Percentiles rank a stretch among this genome's conserved stretches.
These are phyloP conservation scores for Elsinoe australis DNA, from an alignment of 2,329 filamentous ascomycete species.

Conservation along the genomic window DNA sequence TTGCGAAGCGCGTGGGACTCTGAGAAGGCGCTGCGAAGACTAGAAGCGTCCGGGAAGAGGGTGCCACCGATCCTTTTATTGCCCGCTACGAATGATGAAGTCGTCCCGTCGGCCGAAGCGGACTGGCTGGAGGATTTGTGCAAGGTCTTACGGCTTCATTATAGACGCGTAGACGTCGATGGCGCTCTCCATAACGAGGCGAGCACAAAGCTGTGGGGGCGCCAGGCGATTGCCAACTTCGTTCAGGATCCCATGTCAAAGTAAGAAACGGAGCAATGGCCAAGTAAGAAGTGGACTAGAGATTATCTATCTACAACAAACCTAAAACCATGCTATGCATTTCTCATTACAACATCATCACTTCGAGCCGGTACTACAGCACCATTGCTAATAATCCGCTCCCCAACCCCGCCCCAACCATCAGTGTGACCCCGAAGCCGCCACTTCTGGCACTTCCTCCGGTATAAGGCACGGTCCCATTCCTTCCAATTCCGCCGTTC, in stretches of 20 bases:
- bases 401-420: not conserved
- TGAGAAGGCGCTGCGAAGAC: slow-evolving; percentile 33
- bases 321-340: too few relatives aligned
- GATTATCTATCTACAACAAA: too few relatives aligned
- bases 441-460: not conserved
- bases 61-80: slow-evolving; percentile 43
- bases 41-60: slow-evolving; percentile 26
- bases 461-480: slow-evolving; percentile 6
- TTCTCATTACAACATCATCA: not conserved
- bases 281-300: too few relatives aligned
- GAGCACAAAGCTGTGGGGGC: slow-evolving; percentile 37
- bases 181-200: slow-evolving; percentile 47
- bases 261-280: not conserved
- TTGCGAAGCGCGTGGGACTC: slow-evolving; percentile 55
- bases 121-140: slow-evolving; percentile 43
- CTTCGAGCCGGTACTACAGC: not conserved
- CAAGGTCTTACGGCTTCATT: slow-evolving; percentile 29
- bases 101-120: slow-evolving; percentile 53
- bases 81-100: slow-evolving; percentile 48
- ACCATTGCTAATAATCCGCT: not conserved
- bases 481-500: not conserved
- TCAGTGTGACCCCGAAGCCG: too few relatives aligned
- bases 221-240: slow-evolving; percentile 32
- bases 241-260: slow-evolving; percentile 11
- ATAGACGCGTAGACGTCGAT: slow-evolving; percentile 34